Evolutionary conservation across 352 stramenopile species (phyloP), one percentile per base, ranked within the genome.

Genomic region (Stramenopiles sp.): DNA sequence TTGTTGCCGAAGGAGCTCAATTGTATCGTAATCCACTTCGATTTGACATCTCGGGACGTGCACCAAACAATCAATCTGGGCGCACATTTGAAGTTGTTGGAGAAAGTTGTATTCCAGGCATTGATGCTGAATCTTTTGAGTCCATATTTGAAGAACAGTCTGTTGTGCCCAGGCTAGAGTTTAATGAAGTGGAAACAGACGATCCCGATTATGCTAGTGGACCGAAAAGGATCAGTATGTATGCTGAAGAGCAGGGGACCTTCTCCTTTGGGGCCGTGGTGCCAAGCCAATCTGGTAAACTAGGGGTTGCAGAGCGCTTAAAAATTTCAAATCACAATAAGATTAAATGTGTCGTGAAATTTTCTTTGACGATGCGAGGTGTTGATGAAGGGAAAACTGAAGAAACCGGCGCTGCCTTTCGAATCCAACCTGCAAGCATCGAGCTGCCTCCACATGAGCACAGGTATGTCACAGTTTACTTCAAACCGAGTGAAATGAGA

Each of bases 251-350:
- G 2, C 85, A 96, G 75, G 81, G 84, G 6, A 75, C 92, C 18
- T 92, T 96, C 74, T 89, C 82, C 1, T 96, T 94, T 76, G 89
- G 88, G 3, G 84, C 86, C 4, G 82, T 96, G 34, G 83, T 92
- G 36, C 85, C 3, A 82, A 82, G 0, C 74, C 78, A 1, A 86
- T 81, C 73, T 82, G 82, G 35, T 88, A 92, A 63, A 63, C 25
- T 63, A 74, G 92, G 88, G 33, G 83, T 86, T 1, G 82, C 89
- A 12, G 91, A 97, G 77, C 82, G 91, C 0, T 95, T 96, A 76
- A 95, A 95, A 78, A 96, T 97, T 37, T 90, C 85, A 0, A 97
- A 97, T 77, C 88, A 88, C n/a, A 95, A 85, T 74, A 97, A 97
- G 83, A 90, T 97, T 37, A 85, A 81, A n/a, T 89, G 89, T 18